Percentiles rank a stretch among this genome's conserved stretches.
Conservation (phyloP, 2,329 filamentous ascomycete species). For the Fusarium sublunatum region DNA sequence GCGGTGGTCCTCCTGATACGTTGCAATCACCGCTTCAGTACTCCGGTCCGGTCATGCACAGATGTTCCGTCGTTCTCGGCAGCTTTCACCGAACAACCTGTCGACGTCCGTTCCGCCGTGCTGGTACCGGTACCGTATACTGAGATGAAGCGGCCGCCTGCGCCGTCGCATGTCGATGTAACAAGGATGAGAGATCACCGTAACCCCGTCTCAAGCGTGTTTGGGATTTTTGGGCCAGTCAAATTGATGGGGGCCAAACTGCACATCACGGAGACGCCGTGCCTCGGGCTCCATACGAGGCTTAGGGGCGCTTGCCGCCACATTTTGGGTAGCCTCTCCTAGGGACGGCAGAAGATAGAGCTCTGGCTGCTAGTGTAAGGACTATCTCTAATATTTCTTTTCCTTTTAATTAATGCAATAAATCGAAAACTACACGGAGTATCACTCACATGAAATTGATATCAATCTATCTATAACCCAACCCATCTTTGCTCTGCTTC, state of each 20-base stretch:
- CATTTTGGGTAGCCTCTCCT: constrained; percentile 7
- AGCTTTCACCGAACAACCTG: constrained; percentile 36
- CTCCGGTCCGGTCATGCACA: neutral
- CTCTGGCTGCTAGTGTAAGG: too few relatives aligned
- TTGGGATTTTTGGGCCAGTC: constrained; percentile 38
- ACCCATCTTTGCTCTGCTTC: too few relatives aligned
- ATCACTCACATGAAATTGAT: too few relatives aligned
- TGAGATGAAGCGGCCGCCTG: constrained; percentile 36
- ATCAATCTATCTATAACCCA: too few relatives aligned
- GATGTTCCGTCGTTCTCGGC: constrained; percentile 37
- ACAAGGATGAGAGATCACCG: constrained; percentile 30
- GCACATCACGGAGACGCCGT: constrained; percentile 44
- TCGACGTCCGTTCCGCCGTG: constrained; percentile 37
- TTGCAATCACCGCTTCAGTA: constrained; percentile 4
- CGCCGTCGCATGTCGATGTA: constrained; percentile 27
- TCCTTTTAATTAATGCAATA: too few relatives aligned
- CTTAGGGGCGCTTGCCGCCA: constrained; percentile 8
- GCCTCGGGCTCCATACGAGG: constrained; percentile 33
- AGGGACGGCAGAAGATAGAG: too few relatives aligned
- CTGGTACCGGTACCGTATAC: constrained; percentile 39
- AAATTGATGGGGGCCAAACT: constrained; percentile 13
- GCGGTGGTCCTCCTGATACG: constrained; percentile 35
- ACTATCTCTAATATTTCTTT: too few relatives aligned
- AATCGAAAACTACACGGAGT: too few relatives aligned
- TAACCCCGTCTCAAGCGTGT: constrained; percentile 43